Conservation (phyloP, 495 filamentous ascomycete species). For the Aspergillus affinis region DNA sequence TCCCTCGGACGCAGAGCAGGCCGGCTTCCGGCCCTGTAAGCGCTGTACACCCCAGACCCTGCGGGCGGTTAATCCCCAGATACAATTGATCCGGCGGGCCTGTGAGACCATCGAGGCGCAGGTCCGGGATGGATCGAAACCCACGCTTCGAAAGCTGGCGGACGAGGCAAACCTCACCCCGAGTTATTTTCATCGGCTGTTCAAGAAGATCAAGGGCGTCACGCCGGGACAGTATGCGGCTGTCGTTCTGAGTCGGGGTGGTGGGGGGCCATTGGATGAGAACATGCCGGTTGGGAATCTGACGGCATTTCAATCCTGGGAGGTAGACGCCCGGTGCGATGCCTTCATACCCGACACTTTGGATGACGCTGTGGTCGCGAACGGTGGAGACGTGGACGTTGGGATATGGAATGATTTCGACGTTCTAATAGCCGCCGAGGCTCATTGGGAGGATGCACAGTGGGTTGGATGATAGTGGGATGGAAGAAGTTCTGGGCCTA, state of each 20-base stretch:
- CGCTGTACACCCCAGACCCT: conserved; percentile 56
- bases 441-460: conserved; percentile 15
- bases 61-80: conserved; percentile 41
- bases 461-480: conserved; percentile 6
- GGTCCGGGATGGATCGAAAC: conserved; percentile 31
- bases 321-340: conserved; percentile 9
- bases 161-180: conserved; percentile 53
- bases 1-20: conserved; percentile 52
- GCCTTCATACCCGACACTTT: conserved; percentile 12
- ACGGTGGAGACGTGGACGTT: conserved; percentile 6
- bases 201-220: conserved; percentile 58
- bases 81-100: conserved; percentile 44
- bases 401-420: conserved; percentile 42
- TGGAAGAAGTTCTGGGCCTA: background rate
- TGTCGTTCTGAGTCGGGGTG: conserved; percentile 2
- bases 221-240: conserved; percentile 58
- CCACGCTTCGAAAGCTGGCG: conserved; percentile 53
- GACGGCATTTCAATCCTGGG: conserved; percentile 16
- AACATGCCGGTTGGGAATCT: conserved; percentile 1
- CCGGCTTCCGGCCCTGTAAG: conserved; percentile 63
- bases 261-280: conserved; percentile 6
- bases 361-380: conserved; percentile 11
- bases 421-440: conserved; percentile 34
- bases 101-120: conserved; percentile 35
- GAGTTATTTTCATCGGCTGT: conserved; percentile 63